phyloP scores from a whole-genome alignment of 805 yeast species.

The Pichia phayaonensis region DNA sequence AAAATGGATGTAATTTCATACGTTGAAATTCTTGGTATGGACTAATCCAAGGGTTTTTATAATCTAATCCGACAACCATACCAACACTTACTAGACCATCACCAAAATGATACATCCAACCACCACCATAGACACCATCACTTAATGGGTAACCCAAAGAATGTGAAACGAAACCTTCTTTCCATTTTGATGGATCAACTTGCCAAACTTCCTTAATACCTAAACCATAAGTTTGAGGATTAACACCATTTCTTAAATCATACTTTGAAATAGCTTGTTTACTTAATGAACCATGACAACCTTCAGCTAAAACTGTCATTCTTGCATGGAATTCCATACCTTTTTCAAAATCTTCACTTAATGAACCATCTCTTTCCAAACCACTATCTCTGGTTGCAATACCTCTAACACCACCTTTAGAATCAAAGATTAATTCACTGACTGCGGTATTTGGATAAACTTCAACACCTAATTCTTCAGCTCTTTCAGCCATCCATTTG shows the following conservation, averaged over 20 bases:
- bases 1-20: conserved; percentile 88
- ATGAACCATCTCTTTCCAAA: conserved; percentile 61
- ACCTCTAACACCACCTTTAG: conserved; percentile 64
- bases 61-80: conserved; percentile 90
- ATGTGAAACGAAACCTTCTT: conserved; percentile 76
- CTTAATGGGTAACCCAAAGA: conserved; percentile 83
- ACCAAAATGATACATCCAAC: conserved; percentile 95
- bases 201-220: conserved; percentile 98
- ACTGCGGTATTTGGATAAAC: conserved; percentile 87
- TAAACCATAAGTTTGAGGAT: conserved; percentile 87
- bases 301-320: conserved; percentile 87
- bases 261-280: conserved; percentile 68
- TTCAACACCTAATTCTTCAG: conserved; percentile 92
- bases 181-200: conserved; percentile 73
- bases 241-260: conserved; percentile 54
- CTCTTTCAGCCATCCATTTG: conserved; percentile 74
- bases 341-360: conserved; percentile 73
- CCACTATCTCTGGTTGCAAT: conserved; percentile 96
- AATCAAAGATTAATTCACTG: conserved; percentile 60
- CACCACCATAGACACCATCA: conserved; percentile 83
- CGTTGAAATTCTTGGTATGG: conserved; percentile 95
- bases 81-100: conserved; percentile 90
- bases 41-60: conserved; percentile 87
- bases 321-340: conserved; percentile 97
- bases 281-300: conserved; percentile 94